Percentiles rank a stretch among this genome's conserved stretches.
Conservation (phyloP, 176 grass and related monocot species). For the Triticum monococcum region DNA sequence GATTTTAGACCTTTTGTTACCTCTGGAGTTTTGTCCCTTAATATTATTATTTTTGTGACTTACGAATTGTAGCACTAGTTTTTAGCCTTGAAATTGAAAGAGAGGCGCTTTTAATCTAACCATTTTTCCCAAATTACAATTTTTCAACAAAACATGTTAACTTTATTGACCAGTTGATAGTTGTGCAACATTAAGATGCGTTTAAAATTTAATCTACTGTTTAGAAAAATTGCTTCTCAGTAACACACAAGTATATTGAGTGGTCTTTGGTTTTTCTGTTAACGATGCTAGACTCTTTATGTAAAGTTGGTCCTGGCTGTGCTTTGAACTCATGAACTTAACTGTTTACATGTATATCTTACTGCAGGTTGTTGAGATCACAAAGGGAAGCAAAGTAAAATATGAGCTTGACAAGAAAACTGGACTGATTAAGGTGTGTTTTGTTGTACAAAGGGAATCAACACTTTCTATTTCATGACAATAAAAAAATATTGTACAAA, state of each 20-base stretch:
- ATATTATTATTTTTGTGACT: background rate
- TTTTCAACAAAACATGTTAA: background rate
- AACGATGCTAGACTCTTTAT: too few relatives aligned
- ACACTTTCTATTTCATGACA: background rate
- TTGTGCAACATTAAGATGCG: background rate
- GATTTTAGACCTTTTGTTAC: too few relatives aligned
- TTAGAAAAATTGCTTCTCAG: background rate
- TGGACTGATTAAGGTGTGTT: constrained; percentile 49
- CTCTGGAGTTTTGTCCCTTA: too few relatives aligned
- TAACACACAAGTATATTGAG: background rate
- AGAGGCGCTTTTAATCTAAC: background rate
- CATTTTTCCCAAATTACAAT: background rate
- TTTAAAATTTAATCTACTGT: too few relatives aligned
- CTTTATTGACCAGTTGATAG: background rate
- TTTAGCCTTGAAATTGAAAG: background rate
- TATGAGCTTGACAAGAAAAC: constrained; percentile 90
- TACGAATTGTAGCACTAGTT: background rate
- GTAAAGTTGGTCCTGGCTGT: too few relatives aligned
- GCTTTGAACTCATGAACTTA: background rate
- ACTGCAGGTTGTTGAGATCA: constrained; percentile 70
- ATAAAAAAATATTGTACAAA: too few relatives aligned
- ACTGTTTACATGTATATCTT: background rate
- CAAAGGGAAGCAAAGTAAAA: constrained; percentile 82
- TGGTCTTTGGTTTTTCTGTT: too few relatives aligned
- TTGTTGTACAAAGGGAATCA: too few relatives aligned